phyloP scores from a whole-genome alignment of 768 basidiomycete species.

The Naganishia friedmannii region DNA sequence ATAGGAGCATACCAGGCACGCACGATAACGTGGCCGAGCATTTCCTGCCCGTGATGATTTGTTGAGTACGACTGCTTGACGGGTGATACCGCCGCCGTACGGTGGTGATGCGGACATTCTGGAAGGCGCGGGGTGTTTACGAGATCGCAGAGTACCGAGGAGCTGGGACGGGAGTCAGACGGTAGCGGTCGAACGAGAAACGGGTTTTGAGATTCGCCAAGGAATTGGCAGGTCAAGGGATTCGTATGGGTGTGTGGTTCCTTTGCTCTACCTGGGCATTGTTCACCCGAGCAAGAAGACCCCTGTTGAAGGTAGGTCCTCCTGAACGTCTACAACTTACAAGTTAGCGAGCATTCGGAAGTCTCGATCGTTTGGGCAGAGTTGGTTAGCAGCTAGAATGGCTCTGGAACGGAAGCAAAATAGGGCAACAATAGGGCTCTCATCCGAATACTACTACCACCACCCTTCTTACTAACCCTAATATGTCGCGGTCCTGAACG shows the following conservation, averaged over 20 bases:
- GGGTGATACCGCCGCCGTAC: slow-evolving; percentile 3
- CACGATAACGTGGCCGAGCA: slow-evolving; percentile 55
- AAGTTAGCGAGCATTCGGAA: too few species aligned
- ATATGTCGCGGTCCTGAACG: too few species aligned
- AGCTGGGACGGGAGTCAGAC: background rate
- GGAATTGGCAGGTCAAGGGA: too few species aligned
- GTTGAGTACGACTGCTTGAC: slow-evolving; percentile 23
- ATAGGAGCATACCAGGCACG: slow-evolving; percentile 90
- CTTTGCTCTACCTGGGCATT: too few species aligned
- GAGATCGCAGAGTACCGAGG: background rate
- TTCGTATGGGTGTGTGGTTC: too few species aligned
- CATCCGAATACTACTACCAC: too few species aligned
- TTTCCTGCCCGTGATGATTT: background rate
- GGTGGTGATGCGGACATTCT: slow-evolving; percentile 23
- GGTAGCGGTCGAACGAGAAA: background rate
- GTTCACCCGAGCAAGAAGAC: too few species aligned
- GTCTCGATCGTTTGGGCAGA: slow-evolving; percentile 8
- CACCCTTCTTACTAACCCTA: too few species aligned
- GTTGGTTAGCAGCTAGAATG: background rate
- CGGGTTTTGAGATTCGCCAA: too few species aligned
- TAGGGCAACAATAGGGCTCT: background rate
- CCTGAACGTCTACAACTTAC: too few species aligned
- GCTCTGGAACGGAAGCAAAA: background rate
- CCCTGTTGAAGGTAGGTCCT: too few species aligned
- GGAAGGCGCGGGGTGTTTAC: background rate